These are phyloP conservation scores for Nemania serpens DNA, from an alignment of 2,329 filamentous ascomycete genomes.

Conservation along the genomic window DNA sequence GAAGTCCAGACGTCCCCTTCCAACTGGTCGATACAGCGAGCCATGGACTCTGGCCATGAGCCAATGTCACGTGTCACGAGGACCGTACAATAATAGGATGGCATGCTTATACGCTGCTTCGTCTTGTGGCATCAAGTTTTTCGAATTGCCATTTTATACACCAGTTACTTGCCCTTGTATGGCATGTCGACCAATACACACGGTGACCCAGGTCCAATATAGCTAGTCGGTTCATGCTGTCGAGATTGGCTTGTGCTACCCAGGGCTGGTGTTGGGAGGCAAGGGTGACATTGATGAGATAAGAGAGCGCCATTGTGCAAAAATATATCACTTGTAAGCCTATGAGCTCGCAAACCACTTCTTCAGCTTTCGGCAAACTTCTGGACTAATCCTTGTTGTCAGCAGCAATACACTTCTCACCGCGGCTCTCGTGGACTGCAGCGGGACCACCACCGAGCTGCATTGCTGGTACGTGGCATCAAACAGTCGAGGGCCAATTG, in stretches of 20 bases:
- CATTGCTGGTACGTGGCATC: conserved; percentile 24
- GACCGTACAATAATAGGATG: conserved; percentile 15
- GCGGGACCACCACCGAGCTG: conserved; percentile 19
- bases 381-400: conserved; percentile 4
- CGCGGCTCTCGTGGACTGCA: conserved; percentile 20
- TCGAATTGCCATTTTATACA: not conserved
- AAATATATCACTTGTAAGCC: conserved; percentile 6
- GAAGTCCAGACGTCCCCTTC: not conserved
- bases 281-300: conserved; percentile 15
- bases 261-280: conserved; percentile 2
- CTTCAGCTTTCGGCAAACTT: conserved; percentile 16
- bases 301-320: conserved; percentile 14
- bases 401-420: conserved; percentile 20
- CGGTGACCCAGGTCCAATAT: conserved; percentile 16
- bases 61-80: conserved; percentile 13
- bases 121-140: conserved; percentile 5
- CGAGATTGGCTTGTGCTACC: not conserved
- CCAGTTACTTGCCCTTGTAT: not conserved
- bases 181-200: conserved; percentile 4
- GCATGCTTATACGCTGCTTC: not conserved
- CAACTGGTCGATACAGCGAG: conserved; percentile 6
- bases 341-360: conserved; percentile 15
- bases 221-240: conserved; percentile 19
- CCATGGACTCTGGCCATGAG: conserved; percentile 2
- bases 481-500: conserved; percentile 27